Conservation (phyloP, 257 asterid species). For the Solanum verrucosum region DNA sequence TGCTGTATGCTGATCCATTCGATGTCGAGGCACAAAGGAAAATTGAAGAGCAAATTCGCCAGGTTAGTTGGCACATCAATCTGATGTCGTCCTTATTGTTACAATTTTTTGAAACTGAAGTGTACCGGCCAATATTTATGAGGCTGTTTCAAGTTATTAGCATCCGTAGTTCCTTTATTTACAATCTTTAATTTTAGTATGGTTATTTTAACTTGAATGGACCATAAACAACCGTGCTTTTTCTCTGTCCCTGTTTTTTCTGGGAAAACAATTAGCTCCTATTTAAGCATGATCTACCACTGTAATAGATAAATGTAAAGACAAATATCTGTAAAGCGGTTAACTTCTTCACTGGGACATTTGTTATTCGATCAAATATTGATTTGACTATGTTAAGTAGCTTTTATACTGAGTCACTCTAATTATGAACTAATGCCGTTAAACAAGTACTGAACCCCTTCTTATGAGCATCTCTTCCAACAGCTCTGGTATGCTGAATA, state of each 20-base stretch:
- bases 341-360: background rate
- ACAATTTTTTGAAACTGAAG: background rate
- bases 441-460: background rate
- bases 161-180: background rate
- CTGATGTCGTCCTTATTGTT: background rate
- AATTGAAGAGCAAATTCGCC: constrained; percentile 90
- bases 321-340: background rate
- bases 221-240: background rate
- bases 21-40: constrained; percentile 96
- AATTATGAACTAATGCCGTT: background rate
- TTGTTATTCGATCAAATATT: background rate
- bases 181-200: background rate
- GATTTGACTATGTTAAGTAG: background rate
- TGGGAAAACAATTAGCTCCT: background rate
- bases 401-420: background rate
- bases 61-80: constrained; percentile 35
- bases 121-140: background rate
- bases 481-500: background rate
- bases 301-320: background rate
- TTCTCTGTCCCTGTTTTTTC: background rate
- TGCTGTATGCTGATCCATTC: constrained; percentile 95
- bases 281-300: background rate
- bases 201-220: background rate
- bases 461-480: background rate
- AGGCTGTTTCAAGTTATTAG: background rate